Evolutionary conservation across 257 asterid genomes (phyloP).

Genomic region (Scutellaria galericulata): DNA sequence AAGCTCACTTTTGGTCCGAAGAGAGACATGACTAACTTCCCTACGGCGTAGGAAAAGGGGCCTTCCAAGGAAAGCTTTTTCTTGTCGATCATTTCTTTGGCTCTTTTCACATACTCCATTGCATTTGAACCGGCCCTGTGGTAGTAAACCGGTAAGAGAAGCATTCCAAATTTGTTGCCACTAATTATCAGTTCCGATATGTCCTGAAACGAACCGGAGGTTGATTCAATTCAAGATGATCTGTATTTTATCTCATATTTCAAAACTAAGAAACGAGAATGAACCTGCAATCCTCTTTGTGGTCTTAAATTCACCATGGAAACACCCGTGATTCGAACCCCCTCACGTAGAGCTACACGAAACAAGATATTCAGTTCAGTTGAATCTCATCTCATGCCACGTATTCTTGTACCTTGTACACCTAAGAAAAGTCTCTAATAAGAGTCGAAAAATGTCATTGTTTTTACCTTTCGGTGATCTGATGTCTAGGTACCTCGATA

Average conservation of each 20-base stretch:
- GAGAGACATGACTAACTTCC: slow-evolving; percentile 55
- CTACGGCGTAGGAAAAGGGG: slow-evolving; percentile 63
- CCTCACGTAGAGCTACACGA: slow-evolving; percentile 54
- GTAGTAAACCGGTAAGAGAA: slow-evolving; percentile 70
- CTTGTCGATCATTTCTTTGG: slow-evolving; percentile 82
- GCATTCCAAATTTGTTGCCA: slow-evolving; percentile 85
- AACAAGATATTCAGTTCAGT: too few species aligned
- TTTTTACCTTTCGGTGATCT: slow-evolving; percentile 59
- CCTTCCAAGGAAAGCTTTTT: slow-evolving; percentile 85
- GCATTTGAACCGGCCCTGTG: slow-evolving; percentile 54
- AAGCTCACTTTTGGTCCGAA: slow-evolving; percentile 71
- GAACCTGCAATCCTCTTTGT: slow-evolving; percentile 71
- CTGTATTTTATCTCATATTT: too few species aligned
- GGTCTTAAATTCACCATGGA: slow-evolving; percentile 82
- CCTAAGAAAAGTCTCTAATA: background rate
- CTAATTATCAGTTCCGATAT: slow-evolving; percentile 48
- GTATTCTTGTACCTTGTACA: background rate
- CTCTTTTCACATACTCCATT: slow-evolving; percentile 66
- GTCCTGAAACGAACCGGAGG: slow-evolving; percentile 49
- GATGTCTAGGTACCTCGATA: slow-evolving; percentile 66
- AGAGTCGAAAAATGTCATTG: background rate
- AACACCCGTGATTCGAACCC: slow-evolving; percentile 66
- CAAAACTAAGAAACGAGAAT: background rate
- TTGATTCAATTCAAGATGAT: background rate
- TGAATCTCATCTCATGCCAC: too few species aligned